Conservation (phyloP, 176 grass and related monocot genomes). For the Oryza brachyantha region DNA sequence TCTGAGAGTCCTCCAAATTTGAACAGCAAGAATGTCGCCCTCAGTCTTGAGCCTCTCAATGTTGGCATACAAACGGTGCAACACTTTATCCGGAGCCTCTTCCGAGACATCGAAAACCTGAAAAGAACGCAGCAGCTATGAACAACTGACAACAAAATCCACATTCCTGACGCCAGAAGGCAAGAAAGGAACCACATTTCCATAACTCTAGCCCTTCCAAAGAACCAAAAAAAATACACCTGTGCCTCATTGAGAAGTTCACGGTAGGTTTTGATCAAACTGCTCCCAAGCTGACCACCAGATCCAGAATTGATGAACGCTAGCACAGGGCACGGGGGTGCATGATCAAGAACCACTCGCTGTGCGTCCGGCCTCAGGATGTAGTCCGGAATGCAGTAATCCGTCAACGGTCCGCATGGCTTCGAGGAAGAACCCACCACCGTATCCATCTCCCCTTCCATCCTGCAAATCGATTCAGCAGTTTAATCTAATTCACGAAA, state of each 20-base stretch:
- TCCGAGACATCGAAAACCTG: slow-evolving; percentile 91
- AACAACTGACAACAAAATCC: background rate
- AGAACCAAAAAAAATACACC: slow-evolving; percentile 44
- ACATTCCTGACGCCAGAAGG: slow-evolving; percentile 13
- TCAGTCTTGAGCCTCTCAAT: slow-evolving; percentile 69
- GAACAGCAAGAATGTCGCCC: slow-evolving; percentile 45
- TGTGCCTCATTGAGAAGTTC: slow-evolving; percentile 75
- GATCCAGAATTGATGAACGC: slow-evolving; percentile 89
- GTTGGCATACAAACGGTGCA: slow-evolving; percentile 76
- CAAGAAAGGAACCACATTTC: background rate
- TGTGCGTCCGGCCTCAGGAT: slow-evolving; percentile 53
- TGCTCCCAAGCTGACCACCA: slow-evolving; percentile 81
- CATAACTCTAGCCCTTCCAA: background rate
- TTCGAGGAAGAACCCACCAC: slow-evolving; percentile 31
- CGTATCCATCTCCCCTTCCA: slow-evolving; percentile 42
- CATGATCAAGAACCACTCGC: slow-evolving; percentile 23
- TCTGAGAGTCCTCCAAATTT: slow-evolving; percentile 71
- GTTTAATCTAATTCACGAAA: too few relatives aligned
- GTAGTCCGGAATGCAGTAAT: slow-evolving; percentile 82
- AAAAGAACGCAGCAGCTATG: slow-evolving; percentile 13
- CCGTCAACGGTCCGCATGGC: slow-evolving; percentile 33
- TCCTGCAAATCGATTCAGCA: slow-evolving; percentile 51
- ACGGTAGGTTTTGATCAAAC: slow-evolving; percentile 72
- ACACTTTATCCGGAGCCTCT: slow-evolving; percentile 84
- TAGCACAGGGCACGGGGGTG: slow-evolving; percentile 57